A percentile compares a stretch with the other conserved stretches of the same genome.
phyloP scores from a whole-genome alignment of 495 filamentous ascomycete species.

The Aspergillus conjunctus region DNA sequence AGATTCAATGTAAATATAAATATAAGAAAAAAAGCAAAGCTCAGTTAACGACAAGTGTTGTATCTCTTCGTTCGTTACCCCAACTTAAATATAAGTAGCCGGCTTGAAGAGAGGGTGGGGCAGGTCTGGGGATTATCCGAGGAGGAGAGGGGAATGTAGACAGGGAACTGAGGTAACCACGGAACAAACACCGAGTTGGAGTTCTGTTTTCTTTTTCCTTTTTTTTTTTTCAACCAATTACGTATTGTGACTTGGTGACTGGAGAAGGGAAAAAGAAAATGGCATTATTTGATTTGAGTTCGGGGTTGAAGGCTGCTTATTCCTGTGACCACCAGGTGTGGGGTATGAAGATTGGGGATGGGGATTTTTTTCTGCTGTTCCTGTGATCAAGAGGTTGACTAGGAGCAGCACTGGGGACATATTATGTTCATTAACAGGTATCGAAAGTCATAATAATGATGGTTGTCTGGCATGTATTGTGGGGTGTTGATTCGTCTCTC shows the following conservation, averaged over 20 bases:
- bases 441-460: too few species aligned
- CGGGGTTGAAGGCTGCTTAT: too few species aligned
- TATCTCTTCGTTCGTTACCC: not conserved
- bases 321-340: too few species aligned
- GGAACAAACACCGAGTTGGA: conserved; percentile 4
- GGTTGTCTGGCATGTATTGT: too few species aligned
- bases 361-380: not conserved
- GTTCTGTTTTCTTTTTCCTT: not conserved
- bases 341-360: too few species aligned
- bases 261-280: not conserved
- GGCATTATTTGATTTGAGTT: not conserved
- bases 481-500: too few species aligned
- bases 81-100: not conserved
- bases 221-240: not conserved
- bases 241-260: not conserved
- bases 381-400: not conserved
- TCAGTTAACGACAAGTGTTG: too few species aligned
- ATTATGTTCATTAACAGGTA: too few species aligned
- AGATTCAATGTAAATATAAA: not conserved
- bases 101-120: not conserved
- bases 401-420: too few species aligned
- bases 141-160: not conserved
- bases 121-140: not conserved
- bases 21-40: not conserved
- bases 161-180: not conserved